These are phyloP conservation scores for Blastobotrys ciferrii DNA, from an alignment of 1,139 yeast species.

Conservation along the genomic window DNA sequence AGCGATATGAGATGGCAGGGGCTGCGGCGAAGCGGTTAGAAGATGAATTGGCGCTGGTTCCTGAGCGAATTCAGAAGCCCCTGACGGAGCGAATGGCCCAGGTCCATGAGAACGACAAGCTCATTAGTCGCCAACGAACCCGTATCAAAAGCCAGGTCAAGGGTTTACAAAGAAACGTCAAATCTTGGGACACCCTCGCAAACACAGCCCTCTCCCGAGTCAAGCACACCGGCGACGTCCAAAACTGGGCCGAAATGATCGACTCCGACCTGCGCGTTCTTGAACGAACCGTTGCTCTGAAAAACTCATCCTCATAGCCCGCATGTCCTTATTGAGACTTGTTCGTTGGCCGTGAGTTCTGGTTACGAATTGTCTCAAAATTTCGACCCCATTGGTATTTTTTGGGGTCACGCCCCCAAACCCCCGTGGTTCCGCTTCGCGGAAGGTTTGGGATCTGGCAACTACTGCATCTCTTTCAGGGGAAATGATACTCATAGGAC, in stretches of 20 bases:
- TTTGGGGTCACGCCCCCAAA: too few species aligned
- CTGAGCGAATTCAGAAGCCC: slow-evolving; percentile 29
- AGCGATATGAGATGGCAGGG: slow-evolving; percentile 29
- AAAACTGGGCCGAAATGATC: slow-evolving; percentile 46
- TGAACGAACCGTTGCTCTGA: slow-evolving; percentile 37
- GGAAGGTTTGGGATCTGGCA: too few species aligned
- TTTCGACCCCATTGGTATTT: too few species aligned
- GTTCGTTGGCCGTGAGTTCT: too few species aligned
- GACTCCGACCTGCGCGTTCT: slow-evolving; percentile 51
- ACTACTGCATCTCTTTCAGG: too few species aligned
- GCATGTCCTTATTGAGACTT: too few species aligned
- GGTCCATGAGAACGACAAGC: slow-evolving; percentile 27
- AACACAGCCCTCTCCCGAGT: slow-evolving; percentile 24
- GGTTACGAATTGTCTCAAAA: too few species aligned
- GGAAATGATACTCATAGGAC: too few species aligned
- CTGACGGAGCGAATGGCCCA: slow-evolving; percentile 28
- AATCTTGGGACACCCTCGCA: slow-evolving; percentile 24
- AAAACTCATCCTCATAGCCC: too few species aligned
- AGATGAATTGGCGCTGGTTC: slow-evolving; percentile 21
- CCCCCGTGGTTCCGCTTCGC: too few species aligned
- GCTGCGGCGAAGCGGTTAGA: slow-evolving; percentile 21
- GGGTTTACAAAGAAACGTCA: slow-evolving; percentile 22
- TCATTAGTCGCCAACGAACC: slow-evolving; percentile 27
- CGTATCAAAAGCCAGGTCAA: slow-evolving; percentile 22
- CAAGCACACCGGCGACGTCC: slow-evolving; percentile 42